Conservation (phyloP, 2,329 filamentous ascomycete genomes). For the Arthrinium puccinioides region DNA sequence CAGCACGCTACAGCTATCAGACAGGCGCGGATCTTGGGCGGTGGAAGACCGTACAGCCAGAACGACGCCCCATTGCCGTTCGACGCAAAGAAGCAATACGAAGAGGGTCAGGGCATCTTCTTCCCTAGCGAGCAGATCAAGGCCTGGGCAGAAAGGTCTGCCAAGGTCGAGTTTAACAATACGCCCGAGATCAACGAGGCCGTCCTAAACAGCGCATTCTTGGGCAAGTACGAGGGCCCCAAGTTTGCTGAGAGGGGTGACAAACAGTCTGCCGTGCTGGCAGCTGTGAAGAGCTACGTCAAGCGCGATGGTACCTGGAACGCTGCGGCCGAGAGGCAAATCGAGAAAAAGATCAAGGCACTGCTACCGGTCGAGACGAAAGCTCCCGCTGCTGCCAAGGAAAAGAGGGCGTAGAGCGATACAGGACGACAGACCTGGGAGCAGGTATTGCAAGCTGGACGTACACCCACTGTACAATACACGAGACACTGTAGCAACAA, state of each 20-base stretch:
- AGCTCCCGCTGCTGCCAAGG: background rate
- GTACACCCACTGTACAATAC: too few species aligned
- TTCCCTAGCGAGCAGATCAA: constrained; percentile 27
- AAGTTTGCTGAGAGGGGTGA: constrained; percentile 20
- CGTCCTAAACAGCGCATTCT: constrained; percentile 27
- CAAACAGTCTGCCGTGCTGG: constrained; percentile 16
- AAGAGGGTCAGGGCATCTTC: constrained; percentile 26
- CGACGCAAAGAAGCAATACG: constrained; percentile 16
- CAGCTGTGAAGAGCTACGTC: constrained; percentile 27
- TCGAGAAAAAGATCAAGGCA: constrained; percentile 15
- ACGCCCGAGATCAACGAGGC: constrained; percentile 20
- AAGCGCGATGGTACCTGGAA: constrained; percentile 24
- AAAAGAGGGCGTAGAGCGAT: background rate
- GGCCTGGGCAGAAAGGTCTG: constrained; percentile 15
- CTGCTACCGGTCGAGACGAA: background rate
- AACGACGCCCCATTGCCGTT: constrained; percentile 9
- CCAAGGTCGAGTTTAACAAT: constrained; percentile 11
- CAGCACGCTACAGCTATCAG: constrained; percentile 26
- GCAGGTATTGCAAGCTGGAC: too few species aligned
- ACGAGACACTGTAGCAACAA: too few species aligned
- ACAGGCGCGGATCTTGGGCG: constrained; percentile 30
- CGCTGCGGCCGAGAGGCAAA: constrained; percentile 11
- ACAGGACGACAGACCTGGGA: too few species aligned
- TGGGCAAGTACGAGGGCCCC: constrained; percentile 28
- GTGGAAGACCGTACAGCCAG: constrained; percentile 25